These are phyloP conservation scores for Penicillium sp. DNA, from an alignment of 2,329 filamentous ascomycete genomes.

Conservation along the genomic window DNA sequence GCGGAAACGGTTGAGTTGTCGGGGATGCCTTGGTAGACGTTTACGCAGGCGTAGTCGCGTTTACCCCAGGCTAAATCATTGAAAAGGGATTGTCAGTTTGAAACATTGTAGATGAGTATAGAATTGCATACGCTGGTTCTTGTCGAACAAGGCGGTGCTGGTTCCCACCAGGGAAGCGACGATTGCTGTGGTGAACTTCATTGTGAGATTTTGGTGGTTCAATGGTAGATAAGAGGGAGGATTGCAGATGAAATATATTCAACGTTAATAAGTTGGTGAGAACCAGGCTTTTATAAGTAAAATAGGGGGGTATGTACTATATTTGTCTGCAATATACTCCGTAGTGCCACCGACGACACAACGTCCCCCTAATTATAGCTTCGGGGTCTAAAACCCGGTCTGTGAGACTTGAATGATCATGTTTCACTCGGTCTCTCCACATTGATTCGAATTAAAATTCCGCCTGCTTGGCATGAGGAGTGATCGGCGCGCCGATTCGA, in stretches of 20 bases:
- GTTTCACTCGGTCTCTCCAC: constrained; percentile 24
- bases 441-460: constrained; percentile 2
- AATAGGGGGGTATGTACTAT: neutral
- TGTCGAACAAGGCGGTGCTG: constrained; percentile 33
- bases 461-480: constrained; percentile 17
- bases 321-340: neutral
- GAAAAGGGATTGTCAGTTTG: neutral
- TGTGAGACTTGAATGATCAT: constrained; percentile 13
- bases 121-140: constrained; percentile 28
- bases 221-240: neutral
- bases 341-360: neutral
- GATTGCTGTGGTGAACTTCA: constrained; percentile 33
- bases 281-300: neutral
- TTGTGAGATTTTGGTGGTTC: constrained; percentile 11
- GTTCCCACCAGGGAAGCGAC: constrained; percentile 27
- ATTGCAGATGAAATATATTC: neutral
- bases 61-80: constrained; percentile 33
- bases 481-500: constrained; percentile 1
- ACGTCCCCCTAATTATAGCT: constrained; percentile 8
- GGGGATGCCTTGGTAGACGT: constrained; percentile 35
- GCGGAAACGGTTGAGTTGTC: constrained; percentile 32
- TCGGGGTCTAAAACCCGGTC: constrained; percentile 3
- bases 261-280: neutral
- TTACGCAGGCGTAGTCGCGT: constrained; percentile 35
- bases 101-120: neutral